Base-by-base conservation (phyloP, 2,329 filamentous ascomycete genomes). In the Ceratocystis lukuohia region DNA sequence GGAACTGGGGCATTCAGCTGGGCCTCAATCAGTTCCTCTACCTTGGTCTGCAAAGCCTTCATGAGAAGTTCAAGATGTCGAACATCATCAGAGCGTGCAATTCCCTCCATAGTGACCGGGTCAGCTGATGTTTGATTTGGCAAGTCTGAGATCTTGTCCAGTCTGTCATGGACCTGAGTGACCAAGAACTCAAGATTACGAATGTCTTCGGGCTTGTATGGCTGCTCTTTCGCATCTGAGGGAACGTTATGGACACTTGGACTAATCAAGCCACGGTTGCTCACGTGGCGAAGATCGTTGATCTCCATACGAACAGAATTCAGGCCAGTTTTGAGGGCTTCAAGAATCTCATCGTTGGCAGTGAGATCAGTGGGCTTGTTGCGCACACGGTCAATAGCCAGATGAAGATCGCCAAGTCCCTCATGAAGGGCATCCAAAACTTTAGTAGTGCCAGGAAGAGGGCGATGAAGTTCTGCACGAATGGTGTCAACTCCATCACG, bases 351-450 rank as follows among this genome's bases (percentile, higher is more conserved):
- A 70, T 96, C 89, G 68, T 89, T 93, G 67, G 90, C 86, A 0
- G 88, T 92, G 75, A 93, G 82, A 71, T 96, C 91, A 0, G 84
- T 79, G 4, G 91, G 89, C 76, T 91, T 94, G 73, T 93, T 86
- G 25, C 85, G 80, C 17, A 94, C 81, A 72, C 80, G 82, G 67
- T 96, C 91, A 67, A 97, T 87, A 69, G 91, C 88, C 33, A 80
- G 79, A 30, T 89, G 85, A 7, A 97, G 79, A 61, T 87, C 86
- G 69, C 88, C 86, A 5, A 97, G 81, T 1, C 92, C 92, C 74
- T 96, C 91, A 68, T 95, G 92, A 65, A 97, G 80, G 0, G 92
- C 89, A 72, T 96, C 91, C 1, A 97, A 80, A 10, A 96, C 89
- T 72, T 96, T 91, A 64, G 91, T 88, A 0, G 91, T 93, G 69